Evolutionary conservation across 2,329 filamentous ascomycete genomes (phyloP).

Genomic region (Diaporthe batatas): DNA sequence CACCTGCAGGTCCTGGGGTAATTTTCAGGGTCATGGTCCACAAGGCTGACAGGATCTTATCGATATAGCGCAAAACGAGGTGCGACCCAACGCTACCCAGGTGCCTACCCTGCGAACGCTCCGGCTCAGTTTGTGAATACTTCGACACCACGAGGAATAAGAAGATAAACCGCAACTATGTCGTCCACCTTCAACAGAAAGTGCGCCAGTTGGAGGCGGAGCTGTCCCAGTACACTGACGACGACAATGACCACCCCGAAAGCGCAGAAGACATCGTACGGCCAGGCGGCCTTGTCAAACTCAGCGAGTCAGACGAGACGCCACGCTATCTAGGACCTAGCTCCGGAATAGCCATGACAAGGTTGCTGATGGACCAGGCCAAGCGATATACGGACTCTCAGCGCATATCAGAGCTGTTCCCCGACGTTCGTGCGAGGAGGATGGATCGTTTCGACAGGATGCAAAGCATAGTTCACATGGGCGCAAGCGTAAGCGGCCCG

Average conservation of each 20-base stretch:
- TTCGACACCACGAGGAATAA: slow-evolving; percentile 89
- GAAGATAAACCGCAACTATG: slow-evolving; percentile 91
- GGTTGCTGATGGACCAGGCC: slow-evolving; percentile 94
- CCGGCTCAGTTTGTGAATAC: slow-evolving; percentile 93
- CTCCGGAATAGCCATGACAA: slow-evolving; percentile 94
- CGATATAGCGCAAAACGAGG: slow-evolving; percentile 87
- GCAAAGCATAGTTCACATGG: slow-evolving; percentile 71
- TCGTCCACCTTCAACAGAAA: slow-evolving; percentile 89
- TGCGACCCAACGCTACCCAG: slow-evolving; percentile 94
- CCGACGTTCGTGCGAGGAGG: slow-evolving; percentile 74
- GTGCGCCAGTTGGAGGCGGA: slow-evolving; percentile 86
- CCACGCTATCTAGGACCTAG: slow-evolving; percentile 92
- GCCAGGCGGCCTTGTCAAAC: slow-evolving; percentile 85
- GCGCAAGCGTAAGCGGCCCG: slow-evolving; percentile 61
- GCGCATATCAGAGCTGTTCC: slow-evolving; percentile 92
- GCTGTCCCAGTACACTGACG: slow-evolving; percentile 82
- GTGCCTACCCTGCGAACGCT: slow-evolving; percentile 92
- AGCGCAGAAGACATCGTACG: slow-evolving; percentile 88
- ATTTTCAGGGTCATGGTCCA: neutral
- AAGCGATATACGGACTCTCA: slow-evolving; percentile 93
- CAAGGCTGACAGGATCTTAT: slow-evolving; percentile 38
- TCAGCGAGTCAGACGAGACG: slow-evolving; percentile 87
- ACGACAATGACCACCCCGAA: slow-evolving; percentile 77
- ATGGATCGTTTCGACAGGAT: slow-evolving; percentile 70
- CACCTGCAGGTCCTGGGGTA: slow-evolving; percentile 2